Evolutionary conservation across 2,329 filamentous ascomycete species (phyloP), one percentile per base, ranked within the genome.

Genomic region (Xylaria sp.): DNA sequence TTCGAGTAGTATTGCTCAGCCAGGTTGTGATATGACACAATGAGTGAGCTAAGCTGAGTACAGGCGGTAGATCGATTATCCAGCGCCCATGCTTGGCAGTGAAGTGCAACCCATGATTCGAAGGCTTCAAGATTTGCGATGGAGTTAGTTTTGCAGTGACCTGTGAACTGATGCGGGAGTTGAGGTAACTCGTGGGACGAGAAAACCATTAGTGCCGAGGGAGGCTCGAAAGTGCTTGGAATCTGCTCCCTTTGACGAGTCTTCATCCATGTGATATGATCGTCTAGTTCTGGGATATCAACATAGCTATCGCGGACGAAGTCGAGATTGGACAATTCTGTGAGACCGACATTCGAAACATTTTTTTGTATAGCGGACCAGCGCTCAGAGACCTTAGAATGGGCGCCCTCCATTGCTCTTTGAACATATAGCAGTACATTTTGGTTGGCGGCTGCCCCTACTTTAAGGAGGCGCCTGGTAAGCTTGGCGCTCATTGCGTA

Each of bases 61-160:
- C 57, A 60, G 11, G 50, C 3, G 12, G 8, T 52, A 7, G 11
- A 4, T 8, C n/a, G 17, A 19, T 49, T 40, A 17, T 43, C n/a
- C 9, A 4, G 51, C 7, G 15, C 47, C 61, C 54, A 59, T 37
- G 52, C 7, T 49, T 31, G 38, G 19, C 56, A n/a, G 31, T 60
- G 46, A 47, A 57, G 46, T 33, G 65, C 47, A 1, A 80, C 79
- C 85, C 85, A 87, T 0, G 54, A 38, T 67, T 88, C 85, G 14
- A 87, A 74, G 4, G 74, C 75, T 6, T 70, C 70, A 1, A 84
- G 68, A 6, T 67, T 53, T 0, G 53, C 47, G 6, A 57, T 58
- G 6, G 42, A 46, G 4, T 40, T 15, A 14, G 35, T 12, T 37
- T 43, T n/a, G 43, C 21, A 31, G 47, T 61, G n/a, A 0, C n/a